Evolutionary conservation across 495 filamentous ascomycete genomes (phyloP), one percentile per base, ranked within the genome.

Genomic region (Tuber brumale): DNA sequence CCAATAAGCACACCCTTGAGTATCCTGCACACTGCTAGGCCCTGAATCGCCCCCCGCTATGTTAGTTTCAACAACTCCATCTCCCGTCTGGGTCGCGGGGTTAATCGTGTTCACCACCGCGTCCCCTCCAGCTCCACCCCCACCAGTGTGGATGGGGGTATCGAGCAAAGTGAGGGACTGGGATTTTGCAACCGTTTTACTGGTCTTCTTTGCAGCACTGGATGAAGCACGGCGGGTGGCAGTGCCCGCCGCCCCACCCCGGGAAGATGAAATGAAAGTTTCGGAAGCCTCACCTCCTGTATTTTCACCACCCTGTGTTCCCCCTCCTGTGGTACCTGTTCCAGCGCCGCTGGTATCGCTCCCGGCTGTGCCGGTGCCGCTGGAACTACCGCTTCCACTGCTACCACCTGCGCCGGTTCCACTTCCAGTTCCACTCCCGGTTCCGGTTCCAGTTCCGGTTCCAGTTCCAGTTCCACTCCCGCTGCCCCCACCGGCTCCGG

Each of bases 1-100:
- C 81, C 81, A 83, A 70, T 83, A 83, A 42, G 70, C 81, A 69
- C 81, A 83, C 43, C 81, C 81, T 61, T 80, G 74, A 43, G 74
- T 74, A 18, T 66, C 61, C 43, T 73, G 69, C 51, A 48, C 80
- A 74, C 43, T 75, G 35, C 76, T 77, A 70, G 42, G 61, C 44
- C 45, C 74, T 76, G 77, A 69, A 51, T 75, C 16, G 46, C 41
- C 78, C 57, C 45, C 75, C 42, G 35, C 75, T 70, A 43, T 71
- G 78, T 80, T 79, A 80, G 78, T 80, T 76, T 77, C 57, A 41
- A 72, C 51, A 75, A 41, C 42, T 70, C 71, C 70, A 70, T 70
- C 48, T 37, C 72, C 76, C 18, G 75, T 76, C 41, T 77, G 69
- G 35, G 74, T 31, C 35, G 35, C 72, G 73, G 78, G 76, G 43